These are phyloP conservation scores for Rubus parviflorus DNA, from an alignment of 306 rosid species.

Conservation along the genomic window DNA sequence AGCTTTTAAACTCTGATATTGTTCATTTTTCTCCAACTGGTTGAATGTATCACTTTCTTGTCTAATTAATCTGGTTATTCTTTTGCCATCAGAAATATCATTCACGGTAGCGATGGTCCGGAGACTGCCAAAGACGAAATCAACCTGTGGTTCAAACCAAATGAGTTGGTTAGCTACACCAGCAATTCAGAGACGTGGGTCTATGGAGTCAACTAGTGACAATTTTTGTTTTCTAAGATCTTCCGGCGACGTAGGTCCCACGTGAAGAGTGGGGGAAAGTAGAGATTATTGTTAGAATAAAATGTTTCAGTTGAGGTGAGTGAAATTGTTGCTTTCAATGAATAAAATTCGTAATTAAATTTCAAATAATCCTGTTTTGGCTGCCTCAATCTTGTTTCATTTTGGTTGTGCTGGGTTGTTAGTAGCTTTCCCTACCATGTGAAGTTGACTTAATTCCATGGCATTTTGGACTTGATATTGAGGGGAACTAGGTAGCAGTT, in stretches of 20 bases:
- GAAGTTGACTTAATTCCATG: neutral
- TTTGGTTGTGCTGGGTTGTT: constrained; percentile 1
- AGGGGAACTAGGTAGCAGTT: neutral
- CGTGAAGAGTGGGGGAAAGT: constrained; percentile 16
- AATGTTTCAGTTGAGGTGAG: constrained; percentile 21
- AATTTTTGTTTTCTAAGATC: neutral
- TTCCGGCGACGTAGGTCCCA: constrained; percentile 29
- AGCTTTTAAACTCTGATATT: neutral
- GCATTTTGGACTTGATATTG: too few relatives aligned
- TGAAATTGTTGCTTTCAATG: neutral
- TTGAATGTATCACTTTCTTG: constrained; percentile 19
- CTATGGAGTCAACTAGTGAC: constrained; percentile 63
- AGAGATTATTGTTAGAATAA: constrained; percentile 34
- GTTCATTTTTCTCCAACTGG: neutral
- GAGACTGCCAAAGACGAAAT: constrained; percentile 93
- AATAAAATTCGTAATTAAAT: neutral
- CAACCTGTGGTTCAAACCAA: constrained; percentile 83
- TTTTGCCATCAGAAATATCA: constrained; percentile 65
- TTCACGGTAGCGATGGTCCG: constrained; percentile 96
- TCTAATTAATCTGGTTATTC: constrained; percentile 1
- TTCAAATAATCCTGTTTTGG: constrained; percentile 7
- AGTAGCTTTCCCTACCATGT: neutral
- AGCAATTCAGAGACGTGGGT: constrained; percentile 91
- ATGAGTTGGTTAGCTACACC: constrained; percentile 78
- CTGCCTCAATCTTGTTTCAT: neutral